Evolutionary conservation across 352 stramenopile genomes (phyloP), one percentile per base, ranked within the genome.

Genomic region (Pilasporangium apinafurcum): DNA sequence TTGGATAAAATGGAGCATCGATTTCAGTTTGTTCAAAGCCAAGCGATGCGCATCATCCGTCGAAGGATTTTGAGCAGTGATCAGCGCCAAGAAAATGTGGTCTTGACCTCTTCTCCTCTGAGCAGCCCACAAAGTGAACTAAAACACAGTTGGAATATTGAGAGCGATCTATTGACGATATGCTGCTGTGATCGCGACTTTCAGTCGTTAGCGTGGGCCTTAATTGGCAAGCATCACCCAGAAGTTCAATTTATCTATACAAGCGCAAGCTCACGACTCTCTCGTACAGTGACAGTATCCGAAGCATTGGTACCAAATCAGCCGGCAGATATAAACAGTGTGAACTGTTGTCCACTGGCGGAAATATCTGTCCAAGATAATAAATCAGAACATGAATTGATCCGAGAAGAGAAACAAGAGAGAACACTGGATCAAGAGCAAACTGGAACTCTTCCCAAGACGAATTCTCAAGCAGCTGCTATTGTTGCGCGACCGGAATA

Each of bases 171-270:
- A 3, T 28, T 68, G 12, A 46, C 52, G 7, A 36, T 42, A 10
- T 62, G 59, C 47, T 69, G 59, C 21, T 64, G 53, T 24, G 47
- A 63, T 27, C 16, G 22, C 10, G 51, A 44, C 21, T 66, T 70
- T n/a, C 60, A 66, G 35, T 42, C 40, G 0, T n/a, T 52, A 1
- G 48, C 42, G 3, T 70, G 60, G 60, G 51, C 51, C 8, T 37
- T 70, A 8, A 41, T 53, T 36, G 25, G 7, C 42, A 20, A 28
- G 9, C 5, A 8, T 22, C 12, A 16, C 16, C 16, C 1, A 14
- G 9, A 24, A 22, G 7, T 25, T 10, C 8, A 34, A n/a, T n/a
- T 25, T 14, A 28, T 30, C 30, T 20, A 18, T 5, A 16, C 13
- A 24, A 29, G 7, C n/a, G n/a, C n/a, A n/a, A n/a, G n/a, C n/a